Evolutionary conservation across 2,329 filamentous ascomycete genomes (phyloP), one percentile per base, ranked within the genome.

Genomic region (Trichoderma sp.): DNA sequence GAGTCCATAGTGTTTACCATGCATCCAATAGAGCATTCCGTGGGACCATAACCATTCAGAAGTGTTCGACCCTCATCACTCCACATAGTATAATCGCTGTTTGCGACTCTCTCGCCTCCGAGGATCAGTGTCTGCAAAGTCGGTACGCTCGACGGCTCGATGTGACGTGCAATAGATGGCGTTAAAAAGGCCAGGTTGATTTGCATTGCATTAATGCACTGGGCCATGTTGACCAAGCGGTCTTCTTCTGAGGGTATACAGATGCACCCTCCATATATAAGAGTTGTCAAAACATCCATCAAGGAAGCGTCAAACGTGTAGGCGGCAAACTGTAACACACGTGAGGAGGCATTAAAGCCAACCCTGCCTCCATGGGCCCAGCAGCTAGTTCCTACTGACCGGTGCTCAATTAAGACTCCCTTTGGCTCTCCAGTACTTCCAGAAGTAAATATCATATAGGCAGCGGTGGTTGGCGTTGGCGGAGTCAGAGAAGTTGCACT

Each of bases 301-400:
- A 78, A 73, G 9, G 73, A 74, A 0, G 71, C 47, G 73, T 77
- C 30, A 71, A 77, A 57, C 3, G 15, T 47, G n/a, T 43, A 23
- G 23, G n/a, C 17, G 26, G 23, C 20, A 68, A 63, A 70, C 15
- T 70, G 81, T 36, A 83, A 80, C n/a, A 82, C 81, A 6, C 81
- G 79, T 3, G 81, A 82, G 57, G 79, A 11, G 78, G 34, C 17
- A 39, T 34, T 36, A 9, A 63, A 47, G 28, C 43, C 58, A 6
- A 70, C 34, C 34, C 34, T 36, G 13, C 34, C 34, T 36, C 34
- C 34, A 36, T 36, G 34, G 13, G 34, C 34, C 34, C 34, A 36
- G 34, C 34, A 55, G n/a, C n/a, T n/a, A 17, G 30, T 13, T 13
- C n/a, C 13, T 32, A 36, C 34, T 70, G 67, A 36, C 15, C 9